Evolutionary conservation across 805 yeast species (phyloP), one percentile per base, ranked within the genome.

Genomic region (Lipomyces orientalis): DNA sequence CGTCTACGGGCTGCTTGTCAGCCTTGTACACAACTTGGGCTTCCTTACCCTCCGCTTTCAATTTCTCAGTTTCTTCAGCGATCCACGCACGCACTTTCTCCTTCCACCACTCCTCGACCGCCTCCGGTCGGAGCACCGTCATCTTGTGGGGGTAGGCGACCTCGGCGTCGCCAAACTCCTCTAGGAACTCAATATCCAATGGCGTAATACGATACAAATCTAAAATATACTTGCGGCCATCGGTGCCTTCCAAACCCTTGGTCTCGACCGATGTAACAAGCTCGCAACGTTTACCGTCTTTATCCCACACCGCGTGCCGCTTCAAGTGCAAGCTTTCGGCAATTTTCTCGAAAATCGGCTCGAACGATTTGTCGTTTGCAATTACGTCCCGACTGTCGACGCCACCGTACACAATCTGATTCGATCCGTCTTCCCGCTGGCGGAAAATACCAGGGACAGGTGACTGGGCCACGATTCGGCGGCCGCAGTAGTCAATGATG

Each of bases 391-490:
- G 81, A 65, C 85, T 90, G 66, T 90, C 92, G 57, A 89, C 86
- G 61, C 82, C 84, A 64, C 98, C 98, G 75, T 93, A 91, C 9
- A 82, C 83, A 60, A 92, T 90, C 75, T 85, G 86, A 64, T 83
- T 83, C 22, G 75, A 78, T 52, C 79, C 73, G 65, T 82, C 78
- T 66, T 73, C 73, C 39, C 74, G 75, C 67, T 79, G 79, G 64
- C 85, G 81, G 78, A 90, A 88, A 65, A 90, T 86, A 67, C 98
- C 98, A 16, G 99, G 99, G 56, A 94, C 97, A 12, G 97, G 97
- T 14, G 97, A 91, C 81, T 94, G 98, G 77, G 97, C 91, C 51
- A 94, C 84, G 49, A 94, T 82, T 78, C 98, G 86, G 74, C 87
- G 89, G 69, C 98, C 99, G 75, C 90, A 87, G 80, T 86, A 94